Base-by-base conservation (phyloP, 2,329 filamentous ascomycete genomes). In the Apiospora sp. region DNA sequence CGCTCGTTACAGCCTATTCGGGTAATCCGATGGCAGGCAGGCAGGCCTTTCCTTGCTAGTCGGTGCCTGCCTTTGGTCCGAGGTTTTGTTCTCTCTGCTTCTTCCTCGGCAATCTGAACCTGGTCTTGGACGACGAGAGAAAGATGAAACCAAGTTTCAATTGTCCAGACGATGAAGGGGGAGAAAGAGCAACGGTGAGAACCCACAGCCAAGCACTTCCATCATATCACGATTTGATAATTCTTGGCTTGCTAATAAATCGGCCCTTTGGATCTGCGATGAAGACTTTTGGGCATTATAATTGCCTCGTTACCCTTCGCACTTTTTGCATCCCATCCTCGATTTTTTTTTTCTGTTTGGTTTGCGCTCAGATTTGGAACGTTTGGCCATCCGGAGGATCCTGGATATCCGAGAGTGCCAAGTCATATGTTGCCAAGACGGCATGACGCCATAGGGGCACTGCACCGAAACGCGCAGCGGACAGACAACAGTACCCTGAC, bases 141-240 rank as follows among this genome's bases (percentile, higher is more conserved):
- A 13, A 41, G 58, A 64, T 64, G 58, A 64, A 64, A 64, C 58
- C 34, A 41, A 64, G 58, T 64, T 64, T 64, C 58, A 64, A 64
- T 64, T 24, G 1, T 48, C 46, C 46, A 10, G 46, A 37, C 19
- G 34, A n/a, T n/a, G 49, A 27, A 51, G 49, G n/a, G 12, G 34
- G 34, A n/a, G 14, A n/a, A 41, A 41, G 37, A 41, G 37, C 37
- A 41, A 41, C 58, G 34, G 22, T 22, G 19, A 22, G 34, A 41
- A n/a, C 19, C 58, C 58, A 41, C 54, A 37, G 16, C 44, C 44
- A 22, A 37, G 30, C 30, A 30, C 54, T 19, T 37, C 30, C 30
- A 34, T 7, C 54, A 22, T 24, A 30, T 54, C 51, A 54, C 30
- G 54, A 34, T 34, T 61, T 6, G 54, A 61, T 61, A 30, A 34